Base-by-base conservation (phyloP, 176 grass and related monocot species). In the Oryza punctata region DNA sequence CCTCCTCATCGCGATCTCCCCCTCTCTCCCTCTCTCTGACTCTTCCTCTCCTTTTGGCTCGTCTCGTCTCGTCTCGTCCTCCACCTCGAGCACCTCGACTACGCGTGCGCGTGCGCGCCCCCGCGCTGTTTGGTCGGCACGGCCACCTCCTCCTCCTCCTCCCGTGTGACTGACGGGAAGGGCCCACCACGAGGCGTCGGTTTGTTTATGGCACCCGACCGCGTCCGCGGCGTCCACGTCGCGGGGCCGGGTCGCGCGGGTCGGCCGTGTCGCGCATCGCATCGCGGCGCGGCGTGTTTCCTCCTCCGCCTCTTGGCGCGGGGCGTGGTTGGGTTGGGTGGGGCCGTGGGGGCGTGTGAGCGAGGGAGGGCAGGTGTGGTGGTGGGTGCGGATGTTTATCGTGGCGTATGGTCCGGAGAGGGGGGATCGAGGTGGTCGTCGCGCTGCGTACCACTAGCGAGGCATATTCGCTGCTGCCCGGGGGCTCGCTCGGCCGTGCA, bases 161-260 rank as follows among this genome's bases (percentile, higher is more conserved):
- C 40, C 7, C 0, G 76, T 12, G 21, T n/a, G 19, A 16, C 82
- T 70, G 87, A 80, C 77, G 54, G 9, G 67, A 10, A 0, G 88
- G 83, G 43, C 83, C 88, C 78, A 37, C 83, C 78, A 77, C 78
- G 78, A 85, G 32, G 82, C 82, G 82, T 89, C 78, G 32, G 82
- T 63, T 79, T n/a, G 52, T 14, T 77, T 73, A 67, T 80, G 37
- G 40, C 21, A 4, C 38, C 38, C 76, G 87, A 81, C 87, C 87
- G 82, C 87, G 87, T 78, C 79, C 73, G 50, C 66, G 79, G 52
- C 52, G 52, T 89, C 87, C 82, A 69, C 70, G 78, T 77, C 72
- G 19, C 35, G 77, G 82, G 74, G 74, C 67, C 64, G 32, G 46
- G 85, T 67, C 41, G 83, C 35, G 40, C 54, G 75, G 69, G 24